Conservation (phyloP, 140 eudicot species). For the Artemisia princeps region DNA sequence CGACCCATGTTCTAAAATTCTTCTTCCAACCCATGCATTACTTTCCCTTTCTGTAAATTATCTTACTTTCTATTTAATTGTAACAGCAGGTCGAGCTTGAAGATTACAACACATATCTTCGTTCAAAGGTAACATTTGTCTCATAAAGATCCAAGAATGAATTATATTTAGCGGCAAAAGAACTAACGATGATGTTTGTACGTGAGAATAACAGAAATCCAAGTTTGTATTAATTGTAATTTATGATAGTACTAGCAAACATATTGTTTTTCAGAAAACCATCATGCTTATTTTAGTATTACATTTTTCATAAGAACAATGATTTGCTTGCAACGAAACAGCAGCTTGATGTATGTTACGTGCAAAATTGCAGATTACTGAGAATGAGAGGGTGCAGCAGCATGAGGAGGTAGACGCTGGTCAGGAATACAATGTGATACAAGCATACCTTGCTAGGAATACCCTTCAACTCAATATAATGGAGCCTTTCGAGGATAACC, state of each 20-base stretch:
- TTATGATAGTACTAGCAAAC: background rate
- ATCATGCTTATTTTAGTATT: background rate
- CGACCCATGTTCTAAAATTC: too few relatives aligned
- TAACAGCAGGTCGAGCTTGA: slow-evolving; percentile 63
- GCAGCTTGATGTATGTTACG: background rate
- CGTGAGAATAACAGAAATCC: background rate
- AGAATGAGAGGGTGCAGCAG: slow-evolving; percentile 56
- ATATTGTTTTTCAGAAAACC: background rate
- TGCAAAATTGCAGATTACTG: slow-evolving; percentile 39
- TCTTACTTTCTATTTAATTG: background rate
- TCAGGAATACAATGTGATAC: slow-evolving; percentile 39
- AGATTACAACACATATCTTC: slow-evolving; percentile 58
- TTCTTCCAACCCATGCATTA: background rate
- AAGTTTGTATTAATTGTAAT: background rate
- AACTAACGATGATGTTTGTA: background rate
- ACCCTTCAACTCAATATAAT: slow-evolving; percentile 56
- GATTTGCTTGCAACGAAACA: background rate
- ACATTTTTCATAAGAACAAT: background rate
- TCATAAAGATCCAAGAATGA: background rate
- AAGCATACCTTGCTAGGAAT: slow-evolving; percentile 49
- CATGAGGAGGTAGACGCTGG: slow-evolving; percentile 30
- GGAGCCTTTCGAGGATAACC: slow-evolving; percentile 31
- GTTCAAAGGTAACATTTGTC: slow-evolving; percentile 48
- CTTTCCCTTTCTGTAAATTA: background rate
- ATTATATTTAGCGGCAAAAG: background rate